Evolutionary conservation across 1,284 basidiomycete genomes (phyloP).

Genomic region (Papiliotrema nemorosa): DNA sequence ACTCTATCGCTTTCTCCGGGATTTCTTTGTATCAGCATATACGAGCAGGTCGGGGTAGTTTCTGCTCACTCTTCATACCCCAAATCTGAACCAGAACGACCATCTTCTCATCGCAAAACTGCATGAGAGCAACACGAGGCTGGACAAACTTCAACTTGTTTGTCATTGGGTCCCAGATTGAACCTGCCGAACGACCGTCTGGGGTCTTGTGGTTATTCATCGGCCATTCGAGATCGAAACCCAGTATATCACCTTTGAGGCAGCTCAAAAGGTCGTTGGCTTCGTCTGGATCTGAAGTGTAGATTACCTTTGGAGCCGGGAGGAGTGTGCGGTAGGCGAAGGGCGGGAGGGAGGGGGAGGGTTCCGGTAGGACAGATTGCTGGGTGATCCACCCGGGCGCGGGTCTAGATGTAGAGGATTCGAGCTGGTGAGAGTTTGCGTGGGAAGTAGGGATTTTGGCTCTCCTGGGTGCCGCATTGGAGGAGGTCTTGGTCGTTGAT

Average conservation of each 20-base stretch:
- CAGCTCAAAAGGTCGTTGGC: conserved; percentile 33
- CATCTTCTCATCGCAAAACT: conserved; percentile 43
- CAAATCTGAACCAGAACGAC: conserved; percentile 46
- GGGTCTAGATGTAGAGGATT: too few species aligned
- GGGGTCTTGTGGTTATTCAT: neutral
- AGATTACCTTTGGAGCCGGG: conserved; percentile 24
- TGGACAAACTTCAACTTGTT: conserved; percentile 17
- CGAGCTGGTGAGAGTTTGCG: too few species aligned
- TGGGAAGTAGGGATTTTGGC: too few species aligned
- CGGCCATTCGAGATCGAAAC: conserved; percentile 47
- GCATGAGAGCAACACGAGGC: conserved; percentile 44
- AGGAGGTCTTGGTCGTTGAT: too few species aligned
- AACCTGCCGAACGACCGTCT: conserved; percentile 8
- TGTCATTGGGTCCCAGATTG: conserved; percentile 15
- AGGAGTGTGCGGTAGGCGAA: conserved; percentile 21
- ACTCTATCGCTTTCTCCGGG: conserved; percentile 28
- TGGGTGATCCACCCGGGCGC: too few species aligned
- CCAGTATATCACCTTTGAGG: conserved; percentile 33
- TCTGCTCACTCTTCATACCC: conserved; percentile 33
- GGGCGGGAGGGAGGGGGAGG: conserved; percentile 7
- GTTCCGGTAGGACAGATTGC: neutral
- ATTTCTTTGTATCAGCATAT: conserved; percentile 16
- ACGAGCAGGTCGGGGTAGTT: neutral
- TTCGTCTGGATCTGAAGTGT: conserved; percentile 31
- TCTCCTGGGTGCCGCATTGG: too few species aligned